These are phyloP conservation scores for Nakazawaea ishiwadae DNA, from an alignment of 805 yeast species.

Conservation along the genomic window DNA sequence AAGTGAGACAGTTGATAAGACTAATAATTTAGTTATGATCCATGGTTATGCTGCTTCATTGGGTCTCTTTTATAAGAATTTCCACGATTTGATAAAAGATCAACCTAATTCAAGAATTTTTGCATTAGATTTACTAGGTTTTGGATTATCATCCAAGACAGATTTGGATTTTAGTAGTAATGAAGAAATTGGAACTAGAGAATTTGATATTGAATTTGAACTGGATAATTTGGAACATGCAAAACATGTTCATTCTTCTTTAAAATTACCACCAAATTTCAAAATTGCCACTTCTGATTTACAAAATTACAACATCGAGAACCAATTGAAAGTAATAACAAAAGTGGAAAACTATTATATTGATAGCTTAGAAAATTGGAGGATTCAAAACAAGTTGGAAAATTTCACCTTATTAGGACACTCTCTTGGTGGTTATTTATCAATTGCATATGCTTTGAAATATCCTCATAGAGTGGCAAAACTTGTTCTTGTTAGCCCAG, in stretches of 20 bases:
- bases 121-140: slow-evolving; percentile 47
- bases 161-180: slow-evolving; percentile 18
- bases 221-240: slow-evolving; percentile 14
- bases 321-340: slow-evolving; percentile 32
- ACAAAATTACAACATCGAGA: slow-evolving; percentile 31
- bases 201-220: slow-evolving; percentile 21
- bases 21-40: slow-evolving; percentile 40
- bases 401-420: slow-evolving; percentile 68
- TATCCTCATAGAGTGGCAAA: slow-evolving; percentile 51
- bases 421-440: slow-evolving; percentile 75
- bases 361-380: slow-evolving; percentile 63
- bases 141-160: slow-evolving; percentile 51
- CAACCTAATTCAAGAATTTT: slow-evolving; percentile 25
- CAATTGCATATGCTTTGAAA: slow-evolving; percentile 55
- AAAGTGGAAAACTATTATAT: slow-evolving; percentile 53
- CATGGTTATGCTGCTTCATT: slow-evolving; percentile 56
- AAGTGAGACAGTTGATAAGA: background rate
- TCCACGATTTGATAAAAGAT: slow-evolving; percentile 35
- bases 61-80: slow-evolving; percentile 54
- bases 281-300: slow-evolving; percentile 18
- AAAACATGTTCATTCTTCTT: slow-evolving; percentile 21
- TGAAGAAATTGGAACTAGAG: slow-evolving; percentile 13
- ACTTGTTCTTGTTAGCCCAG: slow-evolving; percentile 66
- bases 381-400: slow-evolving; percentile 40
- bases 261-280: slow-evolving; percentile 20